phyloP scores from a whole-genome alignment of 192 early-diverging fungal genomes.

The Geranomyces michiganensis region DNA sequence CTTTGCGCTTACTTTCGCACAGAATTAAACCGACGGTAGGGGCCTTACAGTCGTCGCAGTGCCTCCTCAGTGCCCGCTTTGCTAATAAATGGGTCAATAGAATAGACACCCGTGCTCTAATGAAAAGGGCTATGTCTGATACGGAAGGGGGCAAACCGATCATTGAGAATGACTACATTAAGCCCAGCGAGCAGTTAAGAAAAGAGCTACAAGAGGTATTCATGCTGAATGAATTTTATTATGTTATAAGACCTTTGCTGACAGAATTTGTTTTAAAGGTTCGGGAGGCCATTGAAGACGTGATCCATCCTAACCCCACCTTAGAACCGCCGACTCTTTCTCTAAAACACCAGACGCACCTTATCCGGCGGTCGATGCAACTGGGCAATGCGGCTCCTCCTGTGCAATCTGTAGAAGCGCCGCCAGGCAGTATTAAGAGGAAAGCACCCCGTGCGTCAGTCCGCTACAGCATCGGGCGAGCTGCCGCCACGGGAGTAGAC shows the following conservation, averaged over 20 bases:
- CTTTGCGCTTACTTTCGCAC: constrained; percentile 44
- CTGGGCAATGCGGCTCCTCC: not conserved
- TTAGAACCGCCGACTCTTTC: constrained; percentile 36
- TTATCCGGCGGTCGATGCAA: constrained; percentile 25
- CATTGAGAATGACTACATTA: constrained; percentile 16
- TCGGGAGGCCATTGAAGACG: constrained; percentile 43
- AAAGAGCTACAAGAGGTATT: constrained; percentile 47
- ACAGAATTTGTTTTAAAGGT: constrained; percentile 26
- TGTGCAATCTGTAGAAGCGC: too few species aligned
- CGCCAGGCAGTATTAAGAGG: too few species aligned
- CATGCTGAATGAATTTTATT: not conserved
- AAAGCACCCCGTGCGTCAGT: too few species aligned
- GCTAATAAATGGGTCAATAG: constrained; percentile 16
- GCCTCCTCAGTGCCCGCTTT: not conserved
- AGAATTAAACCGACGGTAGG: constrained; percentile 44
- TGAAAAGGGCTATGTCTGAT: constrained; percentile 37
- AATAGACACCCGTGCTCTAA: constrained; percentile 40
- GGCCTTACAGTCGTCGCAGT: not conserved
- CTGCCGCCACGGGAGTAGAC: too few species aligned
- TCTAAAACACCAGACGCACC: constrained; percentile 27
- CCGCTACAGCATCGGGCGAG: too few species aligned
- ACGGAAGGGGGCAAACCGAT: constrained; percentile 36
- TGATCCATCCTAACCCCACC: constrained; percentile 41
- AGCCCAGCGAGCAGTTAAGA: constrained; percentile 34
- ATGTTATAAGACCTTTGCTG: not conserved